A percentile compares a stretch with the other conserved stretches of the same genome.
Evolutionary conservation across 2,329 filamentous ascomycete genomes (phyloP).

Genomic region (Penicillium sp.): DNA sequence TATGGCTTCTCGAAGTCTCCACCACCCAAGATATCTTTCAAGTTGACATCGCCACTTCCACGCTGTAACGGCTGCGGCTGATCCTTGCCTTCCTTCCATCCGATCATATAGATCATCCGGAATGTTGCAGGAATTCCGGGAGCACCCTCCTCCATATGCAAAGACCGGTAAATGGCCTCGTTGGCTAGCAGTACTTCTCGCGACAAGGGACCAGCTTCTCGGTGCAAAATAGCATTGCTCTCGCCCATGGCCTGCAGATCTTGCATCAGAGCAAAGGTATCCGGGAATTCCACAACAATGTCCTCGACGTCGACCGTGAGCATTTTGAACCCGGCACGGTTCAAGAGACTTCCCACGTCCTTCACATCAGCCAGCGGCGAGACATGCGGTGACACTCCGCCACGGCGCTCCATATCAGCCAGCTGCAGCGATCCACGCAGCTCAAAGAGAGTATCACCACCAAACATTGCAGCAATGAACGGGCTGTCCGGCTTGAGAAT

Average conservation of each 20-base stretch:
- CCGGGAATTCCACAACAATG: slow-evolving; percentile 90
- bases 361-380: slow-evolving; percentile 89
- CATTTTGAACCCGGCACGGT: slow-evolving; percentile 88
- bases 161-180: slow-evolving; percentile 80
- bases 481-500: slow-evolving; percentile 86
- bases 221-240: slow-evolving; percentile 80
- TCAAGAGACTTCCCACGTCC: slow-evolving; percentile 83
- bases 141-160: slow-evolving; percentile 77
- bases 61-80: slow-evolving; percentile 78
- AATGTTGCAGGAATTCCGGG: slow-evolving; percentile 79
- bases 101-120: slow-evolving; percentile 96
- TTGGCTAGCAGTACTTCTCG: slow-evolving; percentile 83
- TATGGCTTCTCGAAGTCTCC: slow-evolving; percentile 36
- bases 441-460: slow-evolving; percentile 91
- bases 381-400: slow-evolving; percentile 87
- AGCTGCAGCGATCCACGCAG: slow-evolving; percentile 89
- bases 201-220: slow-evolving; percentile 73
- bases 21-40: slow-evolving; percentile 73
- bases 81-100: slow-evolving; percentile 82
- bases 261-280: slow-evolving; percentile 85
- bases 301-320: slow-evolving; percentile 97
- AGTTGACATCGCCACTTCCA: slow-evolving; percentile 80
- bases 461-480: slow-evolving; percentile 94
- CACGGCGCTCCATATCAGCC: slow-evolving; percentile 82
- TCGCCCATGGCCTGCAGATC: slow-evolving; percentile 97